Percentiles rank a stretch among this genome's conserved stretches.
Conservation (phyloP, 2,329 filamentous ascomycete genomes). For the Capronia coronata region DNA sequence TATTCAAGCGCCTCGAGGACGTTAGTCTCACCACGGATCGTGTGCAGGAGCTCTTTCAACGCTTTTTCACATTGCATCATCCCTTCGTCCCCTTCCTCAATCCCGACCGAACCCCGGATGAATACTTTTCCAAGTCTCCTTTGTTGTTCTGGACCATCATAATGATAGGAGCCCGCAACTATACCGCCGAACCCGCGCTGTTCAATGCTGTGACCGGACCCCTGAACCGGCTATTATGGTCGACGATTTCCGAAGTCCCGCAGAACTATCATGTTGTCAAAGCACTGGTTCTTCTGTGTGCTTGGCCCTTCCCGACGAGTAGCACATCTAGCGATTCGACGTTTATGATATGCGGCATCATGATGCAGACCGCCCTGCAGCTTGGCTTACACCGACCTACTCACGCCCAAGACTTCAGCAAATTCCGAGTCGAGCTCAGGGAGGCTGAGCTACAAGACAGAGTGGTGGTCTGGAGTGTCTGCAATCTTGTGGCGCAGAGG, state of each 20-base stretch:
- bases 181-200: slow-evolving; percentile 48
- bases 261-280: slow-evolving; percentile 61
- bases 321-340: slow-evolving; percentile 59
- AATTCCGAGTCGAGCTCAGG: slow-evolving; percentile 48
- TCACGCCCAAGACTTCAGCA: slow-evolving; percentile 53
- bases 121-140: slow-evolving; percentile 54
- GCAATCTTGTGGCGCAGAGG: slow-evolving; percentile 61
- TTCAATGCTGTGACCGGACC: slow-evolving; percentile 49
- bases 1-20: slow-evolving; percentile 48
- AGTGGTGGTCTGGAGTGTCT: slow-evolving; percentile 60
- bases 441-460: slow-evolving; percentile 60
- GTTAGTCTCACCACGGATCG: slow-evolving; percentile 40
- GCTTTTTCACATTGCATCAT: slow-evolving; percentile 60
- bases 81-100: slow-evolving; percentile 60
- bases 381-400: slow-evolving; percentile 59
- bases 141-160: slow-evolving; percentile 64
- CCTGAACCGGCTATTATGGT: slow-evolving; percentile 55
- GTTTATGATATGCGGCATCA: slow-evolving; percentile 59
- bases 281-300: slow-evolving; percentile 56
- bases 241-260: slow-evolving; percentile 54
- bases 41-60: slow-evolving; percentile 44
- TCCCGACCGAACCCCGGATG: slow-evolving; percentile 47
- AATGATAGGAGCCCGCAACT: slow-evolving; percentile 56
- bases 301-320: slow-evolving; percentile 59
- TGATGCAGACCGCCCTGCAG: slow-evolving; percentile 64